Percentiles rank a stretch among this genome's conserved stretches.
Conservation (phyloP, 192 early-diverging fungal species). For the Coemansia sp. region DNA sequence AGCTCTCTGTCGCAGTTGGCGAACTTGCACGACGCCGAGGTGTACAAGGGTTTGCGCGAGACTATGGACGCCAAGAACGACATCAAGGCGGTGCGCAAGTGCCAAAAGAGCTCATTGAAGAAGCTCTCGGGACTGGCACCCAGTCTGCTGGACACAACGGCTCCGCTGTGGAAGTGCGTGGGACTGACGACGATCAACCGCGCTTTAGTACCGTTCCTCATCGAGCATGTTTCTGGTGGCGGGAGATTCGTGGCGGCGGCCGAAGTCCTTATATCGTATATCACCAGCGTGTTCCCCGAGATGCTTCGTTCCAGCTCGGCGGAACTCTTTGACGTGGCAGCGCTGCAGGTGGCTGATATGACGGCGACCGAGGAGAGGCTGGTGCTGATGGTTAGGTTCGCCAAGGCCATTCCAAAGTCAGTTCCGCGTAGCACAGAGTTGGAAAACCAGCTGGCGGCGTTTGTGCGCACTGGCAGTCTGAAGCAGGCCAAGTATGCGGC, state of each 20-base stretch:
- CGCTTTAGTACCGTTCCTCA: conserved; percentile 59
- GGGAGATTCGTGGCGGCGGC: conserved; percentile 26
- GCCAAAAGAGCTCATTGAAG: conserved; percentile 71
- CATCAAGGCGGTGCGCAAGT: conserved; percentile 72
- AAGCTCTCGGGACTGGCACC: conserved; percentile 66
- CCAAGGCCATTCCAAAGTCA: conserved; percentile 66
- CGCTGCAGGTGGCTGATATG: conserved; percentile 18
- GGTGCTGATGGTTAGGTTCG: conserved; percentile 67
- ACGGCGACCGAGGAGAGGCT: conserved; percentile 35
- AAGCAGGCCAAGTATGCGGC: conserved; percentile 73
- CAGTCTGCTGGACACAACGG: conserved; percentile 69
- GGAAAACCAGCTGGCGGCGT: conserved; percentile 49
- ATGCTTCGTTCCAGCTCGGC: conserved; percentile 40
- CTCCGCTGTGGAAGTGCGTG: conserved; percentile 73
- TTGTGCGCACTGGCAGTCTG: conserved; percentile 61
- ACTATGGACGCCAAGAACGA: conserved; percentile 73
- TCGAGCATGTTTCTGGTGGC: conserved; percentile 51
- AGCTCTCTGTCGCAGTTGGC: conserved; percentile 72
- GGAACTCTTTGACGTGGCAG: conserved; percentile 40
- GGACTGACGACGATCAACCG: conserved; percentile 76
- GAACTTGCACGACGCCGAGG: conserved; percentile 63
- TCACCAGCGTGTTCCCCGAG: conserved; percentile 45
- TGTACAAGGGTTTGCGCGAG: conserved; percentile 70
- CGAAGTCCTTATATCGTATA: conserved; percentile 26
- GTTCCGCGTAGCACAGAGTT: conserved; percentile 39